A percentile compares a stretch with the other conserved stretches of the same genome.
Conservation (phyloP, 1,284 basidiomycete species). For the Trametes versicolor region DNA sequence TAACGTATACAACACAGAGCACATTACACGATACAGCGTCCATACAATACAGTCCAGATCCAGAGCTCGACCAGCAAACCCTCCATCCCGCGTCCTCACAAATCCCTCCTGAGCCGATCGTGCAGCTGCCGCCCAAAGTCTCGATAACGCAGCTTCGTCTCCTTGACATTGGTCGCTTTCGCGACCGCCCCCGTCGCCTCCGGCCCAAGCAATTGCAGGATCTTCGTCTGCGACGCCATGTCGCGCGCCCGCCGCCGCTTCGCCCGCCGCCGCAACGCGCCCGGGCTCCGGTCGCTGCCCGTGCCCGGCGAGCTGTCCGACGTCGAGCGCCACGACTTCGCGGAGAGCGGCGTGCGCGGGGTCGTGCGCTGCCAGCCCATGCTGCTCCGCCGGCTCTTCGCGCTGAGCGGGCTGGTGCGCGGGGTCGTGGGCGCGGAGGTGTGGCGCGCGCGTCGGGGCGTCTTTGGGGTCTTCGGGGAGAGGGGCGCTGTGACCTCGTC, state of each 20-base stretch:
- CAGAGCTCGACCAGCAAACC: slow-evolving; percentile 3
- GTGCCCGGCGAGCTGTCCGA: slow-evolving; percentile 10
- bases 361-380: slow-evolving; percentile 8
- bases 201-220: slow-evolving; percentile 18
- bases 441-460: slow-evolving; percentile 1
- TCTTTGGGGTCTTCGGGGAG: slow-evolving; percentile 2
- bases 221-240: slow-evolving; percentile 22
- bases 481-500: background rate
- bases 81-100: background rate
- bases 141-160: slow-evolving; percentile 15
- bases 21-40: background rate
- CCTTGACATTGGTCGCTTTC: slow-evolving; percentile 11
- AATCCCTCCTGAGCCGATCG: background rate
- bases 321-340: slow-evolving; percentile 7
- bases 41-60: background rate
- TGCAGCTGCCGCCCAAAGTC: slow-evolving; percentile 4
- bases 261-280: slow-evolving; percentile 2
- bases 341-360: slow-evolving; percentile 15
- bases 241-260: slow-evolving; percentile 9
- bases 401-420: slow-evolving; percentile 8
- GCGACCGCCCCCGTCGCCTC: slow-evolving; percentile 24
- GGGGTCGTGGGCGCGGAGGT: slow-evolving; percentile 15
- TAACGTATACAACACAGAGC: background rate
- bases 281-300: slow-evolving; percentile 19
- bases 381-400: slow-evolving; percentile 13